Base-by-base conservation (phyloP, 495 filamentous ascomycete species). In the Neurospora sp. region DNA sequence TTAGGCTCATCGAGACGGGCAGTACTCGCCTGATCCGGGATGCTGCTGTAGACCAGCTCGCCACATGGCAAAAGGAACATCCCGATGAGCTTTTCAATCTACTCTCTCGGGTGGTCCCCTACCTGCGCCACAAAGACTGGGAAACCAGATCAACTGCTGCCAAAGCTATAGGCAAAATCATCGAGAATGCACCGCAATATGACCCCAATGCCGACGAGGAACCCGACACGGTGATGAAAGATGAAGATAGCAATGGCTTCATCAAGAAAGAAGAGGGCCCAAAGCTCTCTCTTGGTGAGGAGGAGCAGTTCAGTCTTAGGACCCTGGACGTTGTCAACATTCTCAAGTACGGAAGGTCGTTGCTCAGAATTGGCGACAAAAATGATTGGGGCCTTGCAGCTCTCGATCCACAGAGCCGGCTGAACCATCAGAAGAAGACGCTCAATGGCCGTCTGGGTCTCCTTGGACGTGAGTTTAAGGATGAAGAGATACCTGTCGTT, bases 81-180 rank as follows among this genome's bases (percentile, higher is more conserved):
- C 96, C 96, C 0, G 95, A 98, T 80, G 96, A 99, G 78, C 85
- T 98, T 4, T 98, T 98, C 82, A 98, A 98, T 76, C 86, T 99
- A 8, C 86, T 99, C n/a, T 93, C 93, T n/a, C 88, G 95, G 68
- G 94, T 99, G 53, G 88, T 98, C 20, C 94, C 96, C 3, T 98
- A 96, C 81, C 87, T 98, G 18, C 88, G 91, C 71, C 93, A 94
- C 71, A 97, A 94, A 79, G 93, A 92, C 73, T 99, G 96, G 96
- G 96, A 99, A 74, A 98, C 96, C 9, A 87, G 96, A 41, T 93
- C 89, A 59, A 95, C 96, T 61, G 90, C 96, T 47, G 93, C 96
- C 73, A 96, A 93, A 79, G 96, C 96, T 6, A 91, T 99, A 71
- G 93, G 94, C 65, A 91, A 94, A 71, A 98, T 99, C 75, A 90